A percentile compares a stretch with the other conserved stretches of the same genome.
These are phyloP conservation scores for Aspergillus fijiensis DNA, from an alignment of 2,329 filamentous ascomycete genomes.

Conservation along the genomic window DNA sequence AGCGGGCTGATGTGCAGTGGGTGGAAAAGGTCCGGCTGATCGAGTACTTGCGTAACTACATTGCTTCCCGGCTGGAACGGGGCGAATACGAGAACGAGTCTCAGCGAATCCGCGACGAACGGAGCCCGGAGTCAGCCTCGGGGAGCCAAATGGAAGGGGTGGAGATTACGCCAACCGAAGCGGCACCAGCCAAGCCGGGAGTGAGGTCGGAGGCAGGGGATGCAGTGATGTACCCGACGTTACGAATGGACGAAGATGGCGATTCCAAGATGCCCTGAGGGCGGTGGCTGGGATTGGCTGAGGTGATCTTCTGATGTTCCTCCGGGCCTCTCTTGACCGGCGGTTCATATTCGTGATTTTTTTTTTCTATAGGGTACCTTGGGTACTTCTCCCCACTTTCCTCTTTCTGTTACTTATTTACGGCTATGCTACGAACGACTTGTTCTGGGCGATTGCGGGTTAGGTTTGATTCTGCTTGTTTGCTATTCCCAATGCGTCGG, in stretches of 20 bases:
- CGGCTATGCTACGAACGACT: neutral
- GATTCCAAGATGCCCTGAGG: slow-evolving; percentile 37
- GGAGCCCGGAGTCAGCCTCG: slow-evolving; percentile 21
- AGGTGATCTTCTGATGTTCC: slow-evolving; percentile 12
- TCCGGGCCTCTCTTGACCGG: slow-evolving; percentile 1
- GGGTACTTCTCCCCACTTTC: neutral
- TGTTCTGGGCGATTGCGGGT: neutral
- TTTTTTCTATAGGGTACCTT: neutral
- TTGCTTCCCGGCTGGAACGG: slow-evolving; percentile 55
- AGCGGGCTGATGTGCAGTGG: slow-evolving; percentile 55
- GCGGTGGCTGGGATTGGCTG: slow-evolving; percentile 16
- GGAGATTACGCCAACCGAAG: slow-evolving; percentile 37
- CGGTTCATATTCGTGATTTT: neutral
- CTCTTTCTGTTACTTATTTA: slow-evolving; percentile 1
- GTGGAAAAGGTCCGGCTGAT: slow-evolving; percentile 65
- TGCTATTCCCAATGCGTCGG: neutral
- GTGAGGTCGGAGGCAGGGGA: slow-evolving; percentile 28
- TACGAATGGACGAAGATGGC: slow-evolving; percentile 36
- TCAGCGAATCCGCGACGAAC: slow-evolving; percentile 6
- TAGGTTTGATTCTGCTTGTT: neutral
- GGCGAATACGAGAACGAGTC: slow-evolving; percentile 48
- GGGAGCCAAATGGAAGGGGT: slow-evolving; percentile 32
- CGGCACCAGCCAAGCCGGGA: slow-evolving; percentile 17
- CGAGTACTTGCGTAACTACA: slow-evolving; percentile 58
- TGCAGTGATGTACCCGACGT: slow-evolving; percentile 33